Evolutionary conservation across 225 moss, liverwort and hornwort species (phyloP), one percentile per base, ranked within the genome.

Genomic region (Climacium dendroides): DNA sequence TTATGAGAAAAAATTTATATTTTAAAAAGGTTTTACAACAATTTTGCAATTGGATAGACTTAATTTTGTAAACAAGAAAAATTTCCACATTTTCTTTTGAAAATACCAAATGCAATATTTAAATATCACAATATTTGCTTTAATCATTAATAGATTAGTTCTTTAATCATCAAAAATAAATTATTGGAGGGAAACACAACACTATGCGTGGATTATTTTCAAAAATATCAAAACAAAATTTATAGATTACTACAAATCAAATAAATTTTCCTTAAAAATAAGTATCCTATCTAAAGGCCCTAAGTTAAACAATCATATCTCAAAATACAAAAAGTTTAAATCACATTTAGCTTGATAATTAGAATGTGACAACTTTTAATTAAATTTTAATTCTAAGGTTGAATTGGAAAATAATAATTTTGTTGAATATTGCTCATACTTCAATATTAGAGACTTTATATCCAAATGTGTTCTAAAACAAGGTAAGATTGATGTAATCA

Each of bases 171-270:
- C 8, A 63, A 32, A 32, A 63, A 16, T 63, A 32, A 5, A 32
- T 32, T 63, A 17, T 63, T 1, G 1, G 0, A 32, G 0, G 8
- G 5, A 63, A 63, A 32, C 5, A 15, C 8, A 17, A 63, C 9
- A 32, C 5, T 63, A 32, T 32, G 32, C 0, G 3, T 34, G 10
- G 34, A 34, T 34, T 64, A 18, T 34, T 64, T 64, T 9, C 8
- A 8, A 63, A 34, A 63, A 34, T 17, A 34, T 4, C 5, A 9
- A 64, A 62, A 9, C 3, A 34, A 34, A 34, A 34, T 34, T 18
- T 18, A 5, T 63, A 64, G 18, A 32, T 2, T 17, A 25, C 2
- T 34, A 0, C 5, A 32, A 34, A 63, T 5, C 3, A 24, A 17
- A 62, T 7, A 35, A 64, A 64, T 10, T 64, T 34, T 5, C 2